Evolutionary conservation across 2,329 filamentous ascomycete genomes (phyloP).

Genomic region (Cladosporium phlei): DNA sequence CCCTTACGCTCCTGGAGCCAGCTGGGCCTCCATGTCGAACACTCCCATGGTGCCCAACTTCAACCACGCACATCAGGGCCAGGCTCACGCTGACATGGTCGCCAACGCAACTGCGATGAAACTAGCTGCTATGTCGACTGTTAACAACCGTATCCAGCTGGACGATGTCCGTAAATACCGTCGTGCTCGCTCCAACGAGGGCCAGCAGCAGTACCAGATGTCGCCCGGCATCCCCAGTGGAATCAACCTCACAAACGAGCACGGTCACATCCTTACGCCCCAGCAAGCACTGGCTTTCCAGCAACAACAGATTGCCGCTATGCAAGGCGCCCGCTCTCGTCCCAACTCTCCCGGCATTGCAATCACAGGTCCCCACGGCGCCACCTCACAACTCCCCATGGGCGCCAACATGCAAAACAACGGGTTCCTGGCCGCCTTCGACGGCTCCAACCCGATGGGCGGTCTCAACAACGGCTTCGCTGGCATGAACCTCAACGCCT

Average conservation of each 20-base stretch:
- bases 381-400: conserved; percentile 38
- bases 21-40: conserved; percentile 98
- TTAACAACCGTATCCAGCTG: conserved; percentile 95
- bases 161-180: conserved; percentile 97
- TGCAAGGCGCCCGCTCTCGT: conserved; percentile 77
- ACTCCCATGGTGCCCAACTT: conserved; percentile 93
- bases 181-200: conserved; percentile 82
- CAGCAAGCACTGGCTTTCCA: conserved; percentile 50
- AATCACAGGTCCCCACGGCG: conserved; percentile 63
- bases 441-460: conserved; percentile 50
- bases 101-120: conserved; percentile 99
- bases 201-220: conserved; percentile 50
- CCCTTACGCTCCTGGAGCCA: conserved; percentile 76
- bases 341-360: conserved; percentile 85
- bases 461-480: conserved; percentile 65
- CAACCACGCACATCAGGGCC: conserved; percentile 48
- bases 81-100: conserved; percentile 89
- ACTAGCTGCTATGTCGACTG: conserved; percentile 88
- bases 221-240: conserved; percentile 66
- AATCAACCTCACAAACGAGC: conserved; percentile 84
- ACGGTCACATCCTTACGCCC: conserved; percentile 74
- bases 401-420: conserved; percentile 88
- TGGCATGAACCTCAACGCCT: conserved; percentile 57
- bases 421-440: conserved; percentile 86
- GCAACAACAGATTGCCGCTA: conserved; percentile 74